Conservation (phyloP, 2,329 filamentous ascomycete species). For the Claviceps purpurea region DNA sequence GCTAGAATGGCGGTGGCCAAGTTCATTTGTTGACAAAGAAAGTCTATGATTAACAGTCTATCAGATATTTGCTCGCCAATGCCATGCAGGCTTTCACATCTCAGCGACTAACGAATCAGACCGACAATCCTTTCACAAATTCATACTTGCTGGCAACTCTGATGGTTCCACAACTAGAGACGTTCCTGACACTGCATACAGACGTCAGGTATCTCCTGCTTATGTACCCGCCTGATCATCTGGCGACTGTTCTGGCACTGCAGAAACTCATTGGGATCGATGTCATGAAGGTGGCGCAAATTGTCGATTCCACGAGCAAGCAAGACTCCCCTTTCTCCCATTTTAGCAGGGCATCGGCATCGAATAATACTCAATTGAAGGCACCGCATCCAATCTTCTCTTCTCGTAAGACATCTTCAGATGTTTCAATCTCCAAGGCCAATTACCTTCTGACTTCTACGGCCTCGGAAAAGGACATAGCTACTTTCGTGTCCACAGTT, state of each 20-base stretch:
- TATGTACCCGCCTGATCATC: conserved; percentile 43
- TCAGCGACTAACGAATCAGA: conserved; percentile 35
- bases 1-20: not conserved
- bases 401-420: conserved; percentile 14
- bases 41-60: not conserved
- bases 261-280: conserved; percentile 43
- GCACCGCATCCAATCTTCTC: conserved; percentile 11
- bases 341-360: conserved; percentile 22
- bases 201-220: conserved; percentile 43
- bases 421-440: conserved; percentile 32
- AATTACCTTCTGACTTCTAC: conserved; percentile 44
- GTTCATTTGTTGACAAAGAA: not conserved
- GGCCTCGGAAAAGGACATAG: conserved; percentile 40
- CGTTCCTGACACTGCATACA: conserved; percentile 39
- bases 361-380: conserved; percentile 13
- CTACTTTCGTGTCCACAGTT: conserved; percentile 38
- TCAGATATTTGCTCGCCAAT: conserved; percentile 45
- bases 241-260: conserved; percentile 42
- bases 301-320: conserved; percentile 32
- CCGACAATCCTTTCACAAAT: conserved; percentile 41
- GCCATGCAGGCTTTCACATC: conserved; percentile 45
- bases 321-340: conserved; percentile 25
- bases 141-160: conserved; percentile 41
- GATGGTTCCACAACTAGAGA: conserved; percentile 47
- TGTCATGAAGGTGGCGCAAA: conserved; percentile 44